Base-by-base conservation (phyloP, 1,139 yeast species). In the Geotrichum candidum region DNA sequence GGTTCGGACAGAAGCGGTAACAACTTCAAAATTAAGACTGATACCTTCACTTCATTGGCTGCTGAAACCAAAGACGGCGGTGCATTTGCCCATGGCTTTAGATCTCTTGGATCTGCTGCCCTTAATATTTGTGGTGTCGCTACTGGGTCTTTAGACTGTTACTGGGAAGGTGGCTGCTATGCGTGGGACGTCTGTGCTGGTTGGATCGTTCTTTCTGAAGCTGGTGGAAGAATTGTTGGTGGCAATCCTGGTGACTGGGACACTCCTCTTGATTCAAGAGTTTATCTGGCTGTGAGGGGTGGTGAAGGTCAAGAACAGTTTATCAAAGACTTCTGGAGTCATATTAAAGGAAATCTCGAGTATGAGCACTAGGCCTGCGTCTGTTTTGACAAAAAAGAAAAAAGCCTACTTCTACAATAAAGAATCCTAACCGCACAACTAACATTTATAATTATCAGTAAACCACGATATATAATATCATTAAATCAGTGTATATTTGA, bases 181-280 rank as follows among this genome's bases (percentile, higher is more conserved):
- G 79, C 83, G 7, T 84, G 87, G 87, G 87, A 84, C 67, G 86
- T 84, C 3, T 82, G 86, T 69, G 87, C 87, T 6, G 86, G 86
- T 48, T 83, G 86, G 86, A 78, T 84, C 63, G 81, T 84, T 62
- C 69, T 84, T 11, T 74, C 76, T 51, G 87, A 84, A 68, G 82
- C 87, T 1, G 87, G 87, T 13, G 87, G 87, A 18, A 68, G 71
- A 31, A 70, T 82, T 54, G 85, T 82, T 3, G 78, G 83, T 60
- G 87, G 85, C 9, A 81, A 81, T 66, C 75, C 77, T 25, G 82
- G 77, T 35, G 75, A 75, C 51, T 81, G 83, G 82, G 70, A 76
- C 7, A 77, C 81, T 15, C 74, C 75, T 6, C 76, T 83, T 27
- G 85, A 83, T 62, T 76, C 77, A 58, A 77, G 85, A 65, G 77